These are phyloP conservation scores for Suillus hirtellus DNA, from an alignment of 768 basidiomycete species.

Conservation along the genomic window DNA sequence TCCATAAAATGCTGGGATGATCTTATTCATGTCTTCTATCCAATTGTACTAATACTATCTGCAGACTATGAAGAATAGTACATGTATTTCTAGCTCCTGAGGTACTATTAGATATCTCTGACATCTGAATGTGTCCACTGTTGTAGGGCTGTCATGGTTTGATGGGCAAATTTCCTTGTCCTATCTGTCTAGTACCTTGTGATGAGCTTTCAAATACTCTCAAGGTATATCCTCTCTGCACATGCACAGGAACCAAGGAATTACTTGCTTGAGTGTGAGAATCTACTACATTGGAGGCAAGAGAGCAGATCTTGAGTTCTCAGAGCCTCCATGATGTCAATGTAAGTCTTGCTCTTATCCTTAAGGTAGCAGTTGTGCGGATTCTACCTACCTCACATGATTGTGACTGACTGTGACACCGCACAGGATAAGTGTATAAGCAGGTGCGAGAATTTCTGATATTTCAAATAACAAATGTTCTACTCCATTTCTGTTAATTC, in stretches of 20 bases:
- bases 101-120: constrained; percentile 4
- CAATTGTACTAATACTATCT: constrained; percentile 23
- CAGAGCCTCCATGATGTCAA: background rate
- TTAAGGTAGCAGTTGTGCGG: too few relatives aligned
- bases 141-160: constrained; percentile 36
- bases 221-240: background rate
- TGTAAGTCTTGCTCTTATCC: background rate
- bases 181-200: constrained; percentile 36
- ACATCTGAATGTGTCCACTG: background rate
- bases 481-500: too few relatives aligned
- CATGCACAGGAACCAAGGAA: background rate
- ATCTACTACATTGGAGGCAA: background rate
- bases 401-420: too few relatives aligned
- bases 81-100: constrained; percentile 26
- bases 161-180: constrained; percentile 33
- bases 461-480: too few relatives aligned
- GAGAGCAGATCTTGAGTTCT: background rate
- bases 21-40: constrained; percentile 16
- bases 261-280: background rate
- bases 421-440: too few relatives aligned
- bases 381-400: too few relatives aligned
- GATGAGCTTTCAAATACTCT: constrained; percentile 18
- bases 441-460: too few relatives aligned
- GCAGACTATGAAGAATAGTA: constrained; percentile 33
- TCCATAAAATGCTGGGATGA: constrained; percentile 13